Conservation (phyloP, 2,329 filamentous ascomycete species). For the Pseudocercospora macadamiae region DNA sequence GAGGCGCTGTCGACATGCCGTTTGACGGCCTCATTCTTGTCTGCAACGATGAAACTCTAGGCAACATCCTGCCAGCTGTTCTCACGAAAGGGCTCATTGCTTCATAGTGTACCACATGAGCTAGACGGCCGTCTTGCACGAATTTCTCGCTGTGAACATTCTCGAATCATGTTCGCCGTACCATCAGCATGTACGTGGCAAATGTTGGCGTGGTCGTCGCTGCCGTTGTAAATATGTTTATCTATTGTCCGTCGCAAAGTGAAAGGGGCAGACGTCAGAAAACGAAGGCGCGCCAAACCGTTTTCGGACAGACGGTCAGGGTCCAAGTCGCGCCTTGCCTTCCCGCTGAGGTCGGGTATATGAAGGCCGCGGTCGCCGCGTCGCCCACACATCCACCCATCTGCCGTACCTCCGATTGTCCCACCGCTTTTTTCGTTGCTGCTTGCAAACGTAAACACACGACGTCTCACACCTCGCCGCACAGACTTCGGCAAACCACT, state of each 20-base stretch:
- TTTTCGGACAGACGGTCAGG: no score
- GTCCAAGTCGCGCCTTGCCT: no score
- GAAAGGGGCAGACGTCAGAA: background rate
- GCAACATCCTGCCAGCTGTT: background rate
- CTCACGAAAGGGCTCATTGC: background rate
- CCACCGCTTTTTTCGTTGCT: constrained; percentile 2
- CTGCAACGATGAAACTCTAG: background rate
- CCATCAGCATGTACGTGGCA: background rate
- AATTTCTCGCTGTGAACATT: background rate
- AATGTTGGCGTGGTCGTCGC: background rate
- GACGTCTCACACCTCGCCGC: background rate
- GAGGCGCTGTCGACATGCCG: background rate
- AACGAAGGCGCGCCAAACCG: no score
- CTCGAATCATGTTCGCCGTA: background rate
- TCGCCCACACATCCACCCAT: background rate
- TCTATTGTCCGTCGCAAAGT: background rate
- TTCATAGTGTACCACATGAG: background rate
- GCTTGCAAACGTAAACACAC: constrained; percentile 6
- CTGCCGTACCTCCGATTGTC: background rate
- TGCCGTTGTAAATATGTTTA: background rate
- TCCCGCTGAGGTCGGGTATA: background rate
- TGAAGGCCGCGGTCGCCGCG: background rate
- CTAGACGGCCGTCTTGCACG: background rate
- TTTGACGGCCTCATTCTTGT: background rate
- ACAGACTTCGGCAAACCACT: background rate